A percentile compares a stretch with the other conserved stretches of the same genome.
Conservation (phyloP, 2,329 filamentous ascomycete species). For the Pseudopyricularia javanii region DNA sequence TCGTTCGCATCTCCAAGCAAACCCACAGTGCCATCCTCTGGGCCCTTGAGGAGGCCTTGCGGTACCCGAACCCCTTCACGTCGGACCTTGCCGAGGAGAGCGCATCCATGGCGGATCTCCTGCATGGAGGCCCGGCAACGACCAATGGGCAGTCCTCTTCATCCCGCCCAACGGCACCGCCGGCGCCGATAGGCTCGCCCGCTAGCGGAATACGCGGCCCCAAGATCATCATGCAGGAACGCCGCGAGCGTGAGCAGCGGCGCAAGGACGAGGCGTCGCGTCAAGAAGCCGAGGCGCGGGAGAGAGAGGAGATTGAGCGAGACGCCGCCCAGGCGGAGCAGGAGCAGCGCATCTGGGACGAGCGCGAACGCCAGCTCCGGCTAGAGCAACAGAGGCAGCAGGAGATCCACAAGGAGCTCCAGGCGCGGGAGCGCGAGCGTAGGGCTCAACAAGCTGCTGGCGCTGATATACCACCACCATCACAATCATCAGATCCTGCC, state of each 20-base stretch:
- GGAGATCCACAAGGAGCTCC: conserved; percentile 18
- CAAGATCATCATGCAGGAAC: conserved; percentile 82
- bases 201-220: conserved; percentile 64
- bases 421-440: conserved; percentile 33
- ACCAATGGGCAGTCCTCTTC: conserved; percentile 42
- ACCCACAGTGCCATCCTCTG: conserved; percentile 87
- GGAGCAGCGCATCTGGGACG: neutral
- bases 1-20: conserved; percentile 61
- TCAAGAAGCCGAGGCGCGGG: conserved; percentile 42
- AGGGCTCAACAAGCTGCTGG: conserved; percentile 23
- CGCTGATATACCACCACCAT: conserved; percentile 15
- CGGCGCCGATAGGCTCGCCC: conserved; percentile 40
- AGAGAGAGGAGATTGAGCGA: conserved; percentile 40
- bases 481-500: conserved; percentile 18
- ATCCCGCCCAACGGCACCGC: conserved; percentile 32
- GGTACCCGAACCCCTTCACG: conserved; percentile 72
- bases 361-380: neutral
- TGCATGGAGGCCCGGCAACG: conserved; percentile 39
- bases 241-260: conserved; percentile 63
- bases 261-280: conserved; percentile 53
- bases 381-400: conserved; percentile 1
- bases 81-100: conserved; percentile 77
- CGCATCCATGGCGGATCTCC: conserved; percentile 81
- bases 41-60: conserved; percentile 80
- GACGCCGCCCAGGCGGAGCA: conserved; percentile 22